phyloP scores from a whole-genome alignment of 2,329 filamentous ascomycete species.

The Aureobasidium musti region DNA sequence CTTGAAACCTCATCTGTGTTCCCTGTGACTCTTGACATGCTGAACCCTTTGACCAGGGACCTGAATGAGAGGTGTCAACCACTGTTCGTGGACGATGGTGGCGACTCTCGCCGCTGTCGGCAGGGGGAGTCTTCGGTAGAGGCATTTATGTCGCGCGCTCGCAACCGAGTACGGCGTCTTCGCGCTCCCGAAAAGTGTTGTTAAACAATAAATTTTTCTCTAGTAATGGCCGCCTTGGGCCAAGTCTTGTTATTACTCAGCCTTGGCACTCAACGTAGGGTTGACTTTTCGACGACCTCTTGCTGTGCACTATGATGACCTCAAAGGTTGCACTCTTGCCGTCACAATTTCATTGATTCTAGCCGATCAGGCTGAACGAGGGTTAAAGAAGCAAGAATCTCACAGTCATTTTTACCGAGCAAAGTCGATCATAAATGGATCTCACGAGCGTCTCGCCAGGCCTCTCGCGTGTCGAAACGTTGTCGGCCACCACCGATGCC shows the following conservation, averaged over 20 bases:
- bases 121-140: not conserved
- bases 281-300: conserved; percentile 12
- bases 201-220: not conserved
- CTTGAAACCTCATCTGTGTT: not conserved
- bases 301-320: not conserved
- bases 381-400: conserved; percentile 6
- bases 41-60: not conserved
- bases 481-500: conserved; percentile 14
- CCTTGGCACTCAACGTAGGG: conserved; percentile 5
- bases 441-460: conserved; percentile 19
- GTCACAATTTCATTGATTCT: not conserved
- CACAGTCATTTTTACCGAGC: conserved; percentile 15
- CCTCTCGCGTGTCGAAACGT: conserved; percentile 26
- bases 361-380: conserved; percentile 14
- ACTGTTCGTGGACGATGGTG: not conserved
- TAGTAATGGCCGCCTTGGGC: conserved; percentile 9
- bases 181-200: conserved; percentile 4
- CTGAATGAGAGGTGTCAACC: not conserved
- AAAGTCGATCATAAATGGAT: conserved; percentile 24
- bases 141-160: conserved; percentile 7
- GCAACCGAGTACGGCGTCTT: conserved; percentile 10
- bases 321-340: not conserved
- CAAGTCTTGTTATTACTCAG: not conserved
- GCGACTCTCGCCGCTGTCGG: not conserved
- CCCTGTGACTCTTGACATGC: not conserved